Conservation (phyloP, 768 basidiomycete species). For the Suillus bovinus region DNA sequence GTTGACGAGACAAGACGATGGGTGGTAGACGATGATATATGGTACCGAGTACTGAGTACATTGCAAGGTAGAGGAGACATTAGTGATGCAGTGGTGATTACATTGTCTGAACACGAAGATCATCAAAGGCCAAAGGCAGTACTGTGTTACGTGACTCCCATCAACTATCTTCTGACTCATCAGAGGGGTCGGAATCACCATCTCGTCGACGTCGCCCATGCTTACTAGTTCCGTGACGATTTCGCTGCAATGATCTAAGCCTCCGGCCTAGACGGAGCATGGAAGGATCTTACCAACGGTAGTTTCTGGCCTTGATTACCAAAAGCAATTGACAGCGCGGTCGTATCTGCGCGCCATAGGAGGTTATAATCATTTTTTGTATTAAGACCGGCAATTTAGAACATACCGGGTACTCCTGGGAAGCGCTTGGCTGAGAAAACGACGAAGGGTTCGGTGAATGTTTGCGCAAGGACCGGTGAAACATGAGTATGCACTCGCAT, state of each 20-base stretch:
- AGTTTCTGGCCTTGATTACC: constrained; percentile 90
- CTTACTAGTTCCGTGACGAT: constrained; percentile 75
- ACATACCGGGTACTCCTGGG: constrained; percentile 86
- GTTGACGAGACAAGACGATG: constrained; percentile 12
- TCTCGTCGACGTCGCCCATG: constrained; percentile 55
- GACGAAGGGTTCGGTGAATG: constrained; percentile 79
- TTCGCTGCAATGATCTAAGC: constrained; percentile 53
- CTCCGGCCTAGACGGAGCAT: constrained; percentile 22
- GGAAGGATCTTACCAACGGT: constrained; percentile 62
- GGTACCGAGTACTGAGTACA: constrained; percentile 18
- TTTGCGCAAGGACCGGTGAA: constrained; percentile 81
- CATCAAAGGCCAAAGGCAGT: constrained; percentile 13
- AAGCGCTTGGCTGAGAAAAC: constrained; percentile 94
- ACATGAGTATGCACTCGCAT: constrained; percentile 62
- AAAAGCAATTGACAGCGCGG: constrained; percentile 83
- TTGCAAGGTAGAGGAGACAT: constrained; percentile 23
- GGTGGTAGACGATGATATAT: constrained; percentile 20
- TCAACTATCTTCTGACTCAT: constrained; percentile 63
- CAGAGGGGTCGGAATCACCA: constrained; percentile 61
- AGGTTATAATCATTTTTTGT: constrained; percentile 19
- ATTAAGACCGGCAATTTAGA: constrained; percentile 19
- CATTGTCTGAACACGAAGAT: constrained; percentile 4
- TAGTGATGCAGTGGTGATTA: constrained; percentile 13
- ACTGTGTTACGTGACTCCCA: constrained; percentile 14
- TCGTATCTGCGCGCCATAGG: constrained; percentile 61